Percentiles rank a stretch among this genome's conserved stretches.
phyloP scores from a whole-genome alignment of 345 rosid species.

The Populus alba region DNA sequence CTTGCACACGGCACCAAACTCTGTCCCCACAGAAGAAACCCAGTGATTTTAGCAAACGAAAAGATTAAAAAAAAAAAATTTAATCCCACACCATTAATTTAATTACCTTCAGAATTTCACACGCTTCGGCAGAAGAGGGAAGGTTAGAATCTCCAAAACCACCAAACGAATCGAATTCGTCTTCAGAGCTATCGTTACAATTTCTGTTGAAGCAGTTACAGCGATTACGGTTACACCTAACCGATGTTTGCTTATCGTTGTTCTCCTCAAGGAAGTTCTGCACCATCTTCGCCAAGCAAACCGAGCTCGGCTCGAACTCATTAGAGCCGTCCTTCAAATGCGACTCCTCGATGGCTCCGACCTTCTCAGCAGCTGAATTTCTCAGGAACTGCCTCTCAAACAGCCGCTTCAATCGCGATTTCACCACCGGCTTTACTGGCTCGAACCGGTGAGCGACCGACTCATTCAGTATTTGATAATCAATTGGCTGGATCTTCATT shows the following conservation, averaged over 20 bases:
- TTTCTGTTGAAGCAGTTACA: slow-evolving; percentile 66
- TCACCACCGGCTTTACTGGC: slow-evolving; percentile 54
- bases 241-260: slow-evolving; percentile 46
- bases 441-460: slow-evolving; percentile 28
- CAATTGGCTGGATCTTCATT: slow-evolving; percentile 83
- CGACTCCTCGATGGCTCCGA: slow-evolving; percentile 32
- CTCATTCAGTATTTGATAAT: slow-evolving; percentile 40
- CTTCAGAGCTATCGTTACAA: slow-evolving; percentile 69
- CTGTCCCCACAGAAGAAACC: slow-evolving; percentile 29
- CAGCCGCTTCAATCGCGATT: slow-evolving; percentile 77
- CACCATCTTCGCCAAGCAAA: slow-evolving; percentile 74
- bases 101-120: slow-evolving; percentile 64
- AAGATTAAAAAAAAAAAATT: neutral
- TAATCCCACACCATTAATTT: neutral
- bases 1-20: slow-evolving; percentile 56
- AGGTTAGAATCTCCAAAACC: slow-evolving; percentile 29
- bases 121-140: slow-evolving; percentile 43
- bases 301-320: slow-evolving; percentile 79
- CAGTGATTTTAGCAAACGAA: neutral
- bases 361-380: slow-evolving; percentile 44
- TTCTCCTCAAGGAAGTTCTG: slow-evolving; percentile 67
- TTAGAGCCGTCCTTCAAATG: slow-evolving; percentile 36
- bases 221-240: slow-evolving; percentile 44
- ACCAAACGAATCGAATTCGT: slow-evolving; percentile 46
- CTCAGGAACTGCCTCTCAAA: slow-evolving; percentile 76